Base-by-base conservation (phyloP, 2,329 filamentous ascomycete species). In the Stagonosporopsis rhizophila region DNA sequence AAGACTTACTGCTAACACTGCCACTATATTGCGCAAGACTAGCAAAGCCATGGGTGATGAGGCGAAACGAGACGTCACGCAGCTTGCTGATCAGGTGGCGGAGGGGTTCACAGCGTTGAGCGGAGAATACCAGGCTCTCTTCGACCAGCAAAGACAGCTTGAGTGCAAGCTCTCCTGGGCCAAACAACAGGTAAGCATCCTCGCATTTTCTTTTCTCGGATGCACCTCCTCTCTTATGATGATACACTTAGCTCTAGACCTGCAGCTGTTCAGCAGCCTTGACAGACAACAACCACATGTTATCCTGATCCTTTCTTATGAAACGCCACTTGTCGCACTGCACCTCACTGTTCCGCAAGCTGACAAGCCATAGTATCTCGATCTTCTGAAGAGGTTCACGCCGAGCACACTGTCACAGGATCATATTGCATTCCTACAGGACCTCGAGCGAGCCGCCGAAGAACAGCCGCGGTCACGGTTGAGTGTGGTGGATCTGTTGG, bases 161-260 rank as follows among this genome's bases (percentile, higher is more conserved):
- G 80, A 82, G 64, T 75, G 73, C 65, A 81, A 79, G 69, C 70
- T 82, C 41, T 76, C 72, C 15, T 80, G 76, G 66, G 79, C 79
- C 20, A 79, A 81, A 67, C 75, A 81, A 59, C 80, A 82, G 78
- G 80, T 82, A 73, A 62, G 78, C 60, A 14, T 42, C 44, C 38
- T 15, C 22, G 25, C 11, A 51, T 39, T 51, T 28, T 58, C 39
- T 47, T 20, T 17, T 2, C 14, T 7, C 23, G 39, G 41, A 19
- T 20, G 39, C 47, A 14, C 35, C 51, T 46, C 37, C 59, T 59
- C 48, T 59, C 60, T 63, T 66, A 75, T 80, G 79, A 80, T 79
- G 77, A 79, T 70, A 72, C 66, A 65, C 55, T 81, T 81, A 81
- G 79, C 79, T 81, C 79, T 82, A 81, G 79, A 81, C 75, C 79